Conservation (phyloP, 345 rosid genomes). For the Citrus cavaleriei region DNA sequence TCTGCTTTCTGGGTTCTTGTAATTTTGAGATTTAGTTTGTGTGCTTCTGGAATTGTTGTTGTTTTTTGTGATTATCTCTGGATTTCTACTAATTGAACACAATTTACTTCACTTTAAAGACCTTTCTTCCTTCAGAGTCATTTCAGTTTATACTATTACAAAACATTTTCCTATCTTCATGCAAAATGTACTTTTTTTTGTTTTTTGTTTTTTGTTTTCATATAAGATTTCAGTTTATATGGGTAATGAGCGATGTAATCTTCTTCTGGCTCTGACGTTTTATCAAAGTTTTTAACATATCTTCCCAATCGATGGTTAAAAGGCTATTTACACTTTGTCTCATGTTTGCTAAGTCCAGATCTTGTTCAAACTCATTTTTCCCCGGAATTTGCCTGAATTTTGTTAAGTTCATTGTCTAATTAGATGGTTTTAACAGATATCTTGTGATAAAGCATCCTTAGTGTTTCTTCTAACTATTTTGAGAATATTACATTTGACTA, state of each 20-base stretch:
- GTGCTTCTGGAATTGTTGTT: not conserved
- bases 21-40: not conserved
- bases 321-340: not conserved
- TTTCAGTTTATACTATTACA: not conserved
- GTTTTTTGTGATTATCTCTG: not conserved
- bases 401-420: not conserved
- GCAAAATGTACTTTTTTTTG: not conserved
- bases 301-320: not conserved
- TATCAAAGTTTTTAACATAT: not conserved
- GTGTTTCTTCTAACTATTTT: not conserved
- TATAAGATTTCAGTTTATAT: not conserved
- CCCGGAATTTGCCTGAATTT: too few species aligned
- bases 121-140: not conserved
- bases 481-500: not conserved
- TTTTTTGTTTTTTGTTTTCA: too few species aligned
- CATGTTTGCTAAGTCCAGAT: not conserved
- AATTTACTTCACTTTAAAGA: not conserved
- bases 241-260: not conserved
- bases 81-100: not conserved
- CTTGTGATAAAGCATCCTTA: not conserved
- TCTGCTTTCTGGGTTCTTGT: conserved; percentile 2
- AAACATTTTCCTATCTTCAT: not conserved
- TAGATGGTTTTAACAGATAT: not conserved
- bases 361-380: not conserved
- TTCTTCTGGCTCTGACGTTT: not conserved